A percentile compares a stretch with the other conserved stretches of the same genome.
phyloP scores from a whole-genome alignment of 2,329 filamentous ascomycete species.

The Cadophora malorum region DNA sequence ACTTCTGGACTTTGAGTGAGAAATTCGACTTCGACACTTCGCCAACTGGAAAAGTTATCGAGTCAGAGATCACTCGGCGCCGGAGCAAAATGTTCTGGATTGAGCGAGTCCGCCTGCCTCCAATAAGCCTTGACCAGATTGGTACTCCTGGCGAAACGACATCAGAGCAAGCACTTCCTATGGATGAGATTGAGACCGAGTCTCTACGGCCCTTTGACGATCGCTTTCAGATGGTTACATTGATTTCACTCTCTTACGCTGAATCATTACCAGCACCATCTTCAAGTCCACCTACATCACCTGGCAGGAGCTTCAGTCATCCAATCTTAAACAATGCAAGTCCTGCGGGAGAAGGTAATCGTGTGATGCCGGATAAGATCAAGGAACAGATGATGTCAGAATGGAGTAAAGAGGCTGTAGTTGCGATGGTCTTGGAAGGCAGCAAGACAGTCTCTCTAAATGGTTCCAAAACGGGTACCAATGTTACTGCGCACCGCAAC shows the following conservation, averaged over 20 bases:
- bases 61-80: constrained; percentile 77
- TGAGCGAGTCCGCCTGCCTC: constrained; percentile 73
- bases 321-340: constrained; percentile 62
- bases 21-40: constrained; percentile 79
- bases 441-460: constrained; percentile 77
- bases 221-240: constrained; percentile 72
- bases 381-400: constrained; percentile 78
- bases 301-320: constrained; percentile 67
- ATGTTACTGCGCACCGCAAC: constrained; percentile 51
- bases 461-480: constrained; percentile 73
- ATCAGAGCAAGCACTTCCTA: constrained; percentile 51
- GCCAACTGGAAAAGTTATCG: constrained; percentile 71
- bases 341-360: constrained; percentile 50
- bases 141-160: constrained; percentile 56
- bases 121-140: constrained; percentile 67
- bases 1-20: constrained; percentile 81
- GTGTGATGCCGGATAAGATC: constrained; percentile 69
- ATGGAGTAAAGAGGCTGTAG: constrained; percentile 79
- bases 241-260: constrained; percentile 75
- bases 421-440: constrained; percentile 71
- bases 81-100: constrained; percentile 81
- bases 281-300: constrained; percentile 72
- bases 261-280: constrained; percentile 67
- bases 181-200: constrained; percentile 64
- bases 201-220: constrained; percentile 78